These are phyloP conservation scores for Chytridiales sp. DNA, from an alignment of 371 early-diverging fungal genomes.

Conservation along the genomic window DNA sequence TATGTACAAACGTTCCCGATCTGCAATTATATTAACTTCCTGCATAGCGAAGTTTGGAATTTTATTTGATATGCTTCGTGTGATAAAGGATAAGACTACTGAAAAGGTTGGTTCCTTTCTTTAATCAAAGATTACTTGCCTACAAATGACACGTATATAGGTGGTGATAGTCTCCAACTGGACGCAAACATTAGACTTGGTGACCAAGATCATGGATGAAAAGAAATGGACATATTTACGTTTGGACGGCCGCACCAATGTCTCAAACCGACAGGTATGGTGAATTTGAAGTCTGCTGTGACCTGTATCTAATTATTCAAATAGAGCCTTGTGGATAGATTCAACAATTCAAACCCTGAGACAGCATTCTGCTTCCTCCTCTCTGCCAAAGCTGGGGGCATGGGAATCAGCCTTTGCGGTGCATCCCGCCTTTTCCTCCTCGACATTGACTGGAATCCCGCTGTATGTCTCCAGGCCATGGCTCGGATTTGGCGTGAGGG, in stretches of 20 bases:
- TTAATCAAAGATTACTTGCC: background rate
- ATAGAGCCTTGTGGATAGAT: constrained; percentile 22
- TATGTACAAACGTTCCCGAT: too few species aligned
- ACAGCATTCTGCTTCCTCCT: constrained; percentile 53
- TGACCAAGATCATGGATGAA: constrained; percentile 47
- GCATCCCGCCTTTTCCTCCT: constrained; percentile 59
- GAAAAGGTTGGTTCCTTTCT: constrained; percentile 26
- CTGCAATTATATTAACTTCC: background rate
- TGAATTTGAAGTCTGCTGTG: constrained; percentile 41
- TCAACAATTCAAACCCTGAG: constrained; percentile 24
- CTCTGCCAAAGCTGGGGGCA: constrained; percentile 63
- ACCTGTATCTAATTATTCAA: background rate
- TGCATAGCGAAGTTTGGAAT: constrained; percentile 48
- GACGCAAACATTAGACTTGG: constrained; percentile 65
- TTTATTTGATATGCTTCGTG: constrained; percentile 30
- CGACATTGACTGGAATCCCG: constrained; percentile 59
- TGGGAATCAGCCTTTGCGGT: constrained; percentile 61
- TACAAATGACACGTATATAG: constrained; percentile 23
- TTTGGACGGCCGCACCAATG: constrained; percentile 65
- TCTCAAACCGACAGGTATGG: constrained; percentile 53
- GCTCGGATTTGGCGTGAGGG: constrained; percentile 71
- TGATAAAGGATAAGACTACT: constrained; percentile 2
- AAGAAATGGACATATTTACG: constrained; percentile 46
- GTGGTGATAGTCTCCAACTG: constrained; percentile 73
- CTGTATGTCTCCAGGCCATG: constrained; percentile 52